Percentiles rank a stretch among this genome's conserved stretches.
Evolutionary conservation across 306 rosid species (phyloP).

Genomic region (Cucurbita argyrosperma): DNA sequence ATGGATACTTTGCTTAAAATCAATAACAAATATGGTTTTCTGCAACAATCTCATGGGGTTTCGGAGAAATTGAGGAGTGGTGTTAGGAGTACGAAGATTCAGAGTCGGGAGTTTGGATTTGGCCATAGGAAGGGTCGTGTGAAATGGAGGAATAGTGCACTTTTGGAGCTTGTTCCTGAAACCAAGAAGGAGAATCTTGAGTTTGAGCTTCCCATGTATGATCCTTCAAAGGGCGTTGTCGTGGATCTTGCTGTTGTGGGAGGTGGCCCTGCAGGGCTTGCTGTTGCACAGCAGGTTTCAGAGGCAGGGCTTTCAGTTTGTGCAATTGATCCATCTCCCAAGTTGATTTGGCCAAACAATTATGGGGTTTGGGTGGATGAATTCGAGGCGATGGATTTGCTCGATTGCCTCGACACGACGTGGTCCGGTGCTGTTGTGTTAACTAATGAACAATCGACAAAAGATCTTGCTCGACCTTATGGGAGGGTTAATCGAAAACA

Average conservation of each 20-base stretch:
- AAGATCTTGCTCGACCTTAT: conserved; percentile 72
- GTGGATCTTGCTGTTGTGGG: conserved; percentile 95
- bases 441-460: conserved; percentile 41
- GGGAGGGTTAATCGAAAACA: conserved; percentile 92
- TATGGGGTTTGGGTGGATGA: conserved; percentile 99
- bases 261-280: conserved; percentile 96
- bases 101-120: conserved; percentile 44
- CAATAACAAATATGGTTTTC: conserved; percentile 62
- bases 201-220: conserved; percentile 79
- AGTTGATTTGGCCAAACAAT: conserved; percentile 90
- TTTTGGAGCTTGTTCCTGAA: conserved; percentile 92
- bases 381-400: conserved; percentile 88
- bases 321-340: conserved; percentile 74
- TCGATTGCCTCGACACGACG: conserved; percentile 90
- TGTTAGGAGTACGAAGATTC: conserved; percentile 31
- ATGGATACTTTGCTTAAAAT: conserved; percentile 95
- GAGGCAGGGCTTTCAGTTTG: conserved; percentile 92
- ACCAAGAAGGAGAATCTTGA: conserved; percentile 75
- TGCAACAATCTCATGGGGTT: conserved; percentile 69
- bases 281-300: conserved; percentile 95
- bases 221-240: conserved; percentile 57
- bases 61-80: conserved; percentile 44
- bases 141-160: conserved; percentile 44
- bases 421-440: conserved; percentile 94
- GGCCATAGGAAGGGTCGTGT: conserved; percentile 30